Percentiles rank a stretch among this genome's conserved stretches.
These are phyloP conservation scores for Mallotus nudiflorus DNA, from an alignment of 345 rosid species.

Conservation along the genomic window DNA sequence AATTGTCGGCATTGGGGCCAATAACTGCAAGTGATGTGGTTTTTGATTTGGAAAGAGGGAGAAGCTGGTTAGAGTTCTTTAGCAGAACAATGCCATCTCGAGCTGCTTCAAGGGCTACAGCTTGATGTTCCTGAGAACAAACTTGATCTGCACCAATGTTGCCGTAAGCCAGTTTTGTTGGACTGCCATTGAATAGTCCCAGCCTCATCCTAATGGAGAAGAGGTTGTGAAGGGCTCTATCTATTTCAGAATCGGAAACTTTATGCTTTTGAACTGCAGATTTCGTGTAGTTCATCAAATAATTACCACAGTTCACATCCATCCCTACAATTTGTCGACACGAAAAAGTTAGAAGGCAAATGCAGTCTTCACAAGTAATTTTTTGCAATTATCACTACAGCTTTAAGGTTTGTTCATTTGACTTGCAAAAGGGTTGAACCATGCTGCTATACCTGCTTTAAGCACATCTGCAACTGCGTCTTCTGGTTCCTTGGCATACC, in stretches of 20 bases:
- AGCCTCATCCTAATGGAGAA: constrained; percentile 79
- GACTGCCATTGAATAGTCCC: constrained; percentile 81
- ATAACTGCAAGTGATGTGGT: constrained; percentile 61
- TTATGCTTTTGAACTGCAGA: constrained; percentile 68
- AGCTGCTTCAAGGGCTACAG: constrained; percentile 81
- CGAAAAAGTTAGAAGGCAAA: not conserved
- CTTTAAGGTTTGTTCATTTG: no score
- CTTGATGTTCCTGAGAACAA: constrained; percentile 70
- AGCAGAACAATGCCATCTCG: constrained; percentile 79
- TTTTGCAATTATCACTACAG: not conserved
- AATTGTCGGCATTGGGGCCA: constrained; percentile 75
- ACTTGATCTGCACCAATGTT: constrained; percentile 55
- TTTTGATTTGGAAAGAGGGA: constrained; percentile 58
- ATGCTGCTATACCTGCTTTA: constrained; percentile 55
- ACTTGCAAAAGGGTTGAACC: not conserved
- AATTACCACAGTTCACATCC: constrained; percentile 85
- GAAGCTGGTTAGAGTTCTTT: constrained; percentile 57
- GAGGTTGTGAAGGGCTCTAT: constrained; percentile 76
- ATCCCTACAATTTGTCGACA: constrained; percentile 52
- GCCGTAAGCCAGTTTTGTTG: constrained; percentile 54
- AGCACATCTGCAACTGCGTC: constrained; percentile 82
- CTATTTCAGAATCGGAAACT: constrained; percentile 51
- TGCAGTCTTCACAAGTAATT: not conserved
- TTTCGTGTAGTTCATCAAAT: constrained; percentile 61
- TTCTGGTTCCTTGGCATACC: constrained; percentile 70